Evolutionary conservation across 1,284 basidiomycete genomes (phyloP).

Genomic region (Lignosus rhinocerotis): DNA sequence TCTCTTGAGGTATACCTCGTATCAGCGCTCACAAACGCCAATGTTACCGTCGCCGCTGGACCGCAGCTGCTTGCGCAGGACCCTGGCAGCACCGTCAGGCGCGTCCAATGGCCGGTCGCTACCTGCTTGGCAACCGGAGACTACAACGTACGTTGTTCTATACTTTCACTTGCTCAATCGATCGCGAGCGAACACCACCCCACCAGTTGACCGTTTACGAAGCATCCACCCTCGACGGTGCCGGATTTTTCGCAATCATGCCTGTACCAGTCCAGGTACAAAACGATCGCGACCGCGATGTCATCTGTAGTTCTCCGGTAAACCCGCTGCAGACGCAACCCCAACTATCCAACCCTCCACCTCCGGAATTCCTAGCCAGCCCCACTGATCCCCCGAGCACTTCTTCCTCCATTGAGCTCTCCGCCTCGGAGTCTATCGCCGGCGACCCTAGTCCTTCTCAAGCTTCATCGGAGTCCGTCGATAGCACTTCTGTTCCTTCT

Average conservation of each 20-base stretch:
- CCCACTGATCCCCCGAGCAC: neutral
- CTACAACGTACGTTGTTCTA: constrained; percentile 45
- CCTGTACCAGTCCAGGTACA: constrained; percentile 42
- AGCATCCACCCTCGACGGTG: constrained; percentile 38
- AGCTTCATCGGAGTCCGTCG: neutral
- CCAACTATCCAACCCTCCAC: constrained; percentile 30
- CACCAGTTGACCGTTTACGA: constrained; percentile 53
- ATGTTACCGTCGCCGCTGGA: constrained; percentile 48
- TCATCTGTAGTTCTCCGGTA: constrained; percentile 28
- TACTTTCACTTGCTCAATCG: neutral
- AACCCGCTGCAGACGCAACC: constrained; percentile 42
- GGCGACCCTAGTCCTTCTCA: neutral
- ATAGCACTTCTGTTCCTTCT: neutral
- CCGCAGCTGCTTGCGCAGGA: constrained; percentile 43
- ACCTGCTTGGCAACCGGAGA: constrained; percentile 44
- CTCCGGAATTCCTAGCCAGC: constrained; percentile 12
- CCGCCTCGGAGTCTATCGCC: neutral
- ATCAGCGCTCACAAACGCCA: constrained; percentile 41
- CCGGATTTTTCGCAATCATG: constrained; percentile 44
- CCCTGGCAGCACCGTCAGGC: constrained; percentile 48
- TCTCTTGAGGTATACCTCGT: constrained; percentile 50
- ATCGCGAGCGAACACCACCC: neutral
- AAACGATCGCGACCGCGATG: constrained; percentile 33
- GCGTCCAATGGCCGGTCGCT: constrained; percentile 46
- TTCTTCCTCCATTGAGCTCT: neutral